Base-by-base conservation (phyloP, 106 monocot species). In the Dactylorhiza incarnata region DNA sequence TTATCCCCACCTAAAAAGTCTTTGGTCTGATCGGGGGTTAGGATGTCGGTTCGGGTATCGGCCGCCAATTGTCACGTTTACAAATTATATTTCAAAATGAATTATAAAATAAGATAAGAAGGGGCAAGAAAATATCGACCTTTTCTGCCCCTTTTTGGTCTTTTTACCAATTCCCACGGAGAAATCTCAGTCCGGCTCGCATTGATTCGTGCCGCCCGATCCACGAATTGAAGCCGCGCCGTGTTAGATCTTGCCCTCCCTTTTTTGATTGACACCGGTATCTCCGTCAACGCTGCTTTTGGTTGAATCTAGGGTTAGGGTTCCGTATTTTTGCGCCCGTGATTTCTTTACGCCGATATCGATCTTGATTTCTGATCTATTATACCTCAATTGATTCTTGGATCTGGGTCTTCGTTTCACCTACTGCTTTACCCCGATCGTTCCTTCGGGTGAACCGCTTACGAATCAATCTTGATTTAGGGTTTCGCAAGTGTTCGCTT, bases 251-350 rank as follows among this genome's bases (percentile, higher is more conserved):
- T 20, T 8, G 20, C n/a, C 6, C 14, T n/a, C 11, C 54, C 17
- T n/a, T 0, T 54, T 4, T 54, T 6, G 54, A 54, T 54, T 15
- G 54, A 54, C n/a, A 54, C 19, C 20, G 58, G 58, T 59, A 19
- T 59, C 19, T 59, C 22, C 22, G 6, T 59, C 58, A 59, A 20
- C 58, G 20, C 1, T 22, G 1, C 6, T 59, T 9, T 22, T 9
- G 58, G 22, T 59, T 59, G 58, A 59, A 59, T 59, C 58, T 59
- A 59, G 58, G 58, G 58, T 22, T 54, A 54, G 54, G 54, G 54
- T 54, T 54, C 54, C 54, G 54, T 54, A 15, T 17, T 54, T 54
- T 54, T 3, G 54, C 54, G 19, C 20, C 58, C 22, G 58, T 59
- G 58, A 20, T 59, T 59, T 59, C 58, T 37, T 37, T 59, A 6